A percentile compares a stretch with the other conserved stretches of the same genome.
Evolutionary conservation across 1,284 basidiomycete genomes (phyloP).

Genomic region (Pseudozyma thailandica): DNA sequence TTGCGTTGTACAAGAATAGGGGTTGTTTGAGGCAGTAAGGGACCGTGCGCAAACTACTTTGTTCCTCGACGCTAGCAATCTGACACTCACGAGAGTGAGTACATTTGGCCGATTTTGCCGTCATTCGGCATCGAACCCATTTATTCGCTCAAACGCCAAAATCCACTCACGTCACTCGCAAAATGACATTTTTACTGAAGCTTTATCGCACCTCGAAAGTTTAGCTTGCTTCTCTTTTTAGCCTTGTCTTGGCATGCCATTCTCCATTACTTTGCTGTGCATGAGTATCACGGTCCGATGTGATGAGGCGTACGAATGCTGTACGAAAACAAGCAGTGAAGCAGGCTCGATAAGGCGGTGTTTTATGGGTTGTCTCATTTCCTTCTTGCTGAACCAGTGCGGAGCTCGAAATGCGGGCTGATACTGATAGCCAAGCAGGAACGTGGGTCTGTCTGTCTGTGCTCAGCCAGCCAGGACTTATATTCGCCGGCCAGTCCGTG

Average conservation of each 20-base stretch:
- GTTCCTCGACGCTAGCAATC: no score
- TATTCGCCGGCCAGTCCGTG: background rate
- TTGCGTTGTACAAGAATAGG: no score
- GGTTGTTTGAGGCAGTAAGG: no score
- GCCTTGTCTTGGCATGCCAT: slow-evolving; percentile 3
- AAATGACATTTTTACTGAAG: background rate
- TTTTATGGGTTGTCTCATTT: background rate
- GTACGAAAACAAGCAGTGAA: no score
- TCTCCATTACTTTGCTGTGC: no score
- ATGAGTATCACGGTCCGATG: no score
- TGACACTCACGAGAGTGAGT: background rate
- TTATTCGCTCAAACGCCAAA: background rate
- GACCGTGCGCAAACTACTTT: no score
- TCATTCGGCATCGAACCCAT: slow-evolving; percentile 14
- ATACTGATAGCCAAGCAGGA: background rate
- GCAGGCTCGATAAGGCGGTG: background rate
- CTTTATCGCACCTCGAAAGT: background rate
- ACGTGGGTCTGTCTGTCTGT: no score
- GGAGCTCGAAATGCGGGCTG: background rate
- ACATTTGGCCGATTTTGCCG: slow-evolving; percentile 2
- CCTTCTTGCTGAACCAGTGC: background rate
- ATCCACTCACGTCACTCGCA: background rate
- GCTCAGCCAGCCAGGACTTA: background rate
- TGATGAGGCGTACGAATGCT: no score
- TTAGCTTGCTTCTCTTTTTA: background rate